Percentiles rank a stretch among this genome's conserved stretches.
phyloP scores from a whole-genome alignment of 139 green algal genomes.

The Volvox reticuliferus region DNA sequence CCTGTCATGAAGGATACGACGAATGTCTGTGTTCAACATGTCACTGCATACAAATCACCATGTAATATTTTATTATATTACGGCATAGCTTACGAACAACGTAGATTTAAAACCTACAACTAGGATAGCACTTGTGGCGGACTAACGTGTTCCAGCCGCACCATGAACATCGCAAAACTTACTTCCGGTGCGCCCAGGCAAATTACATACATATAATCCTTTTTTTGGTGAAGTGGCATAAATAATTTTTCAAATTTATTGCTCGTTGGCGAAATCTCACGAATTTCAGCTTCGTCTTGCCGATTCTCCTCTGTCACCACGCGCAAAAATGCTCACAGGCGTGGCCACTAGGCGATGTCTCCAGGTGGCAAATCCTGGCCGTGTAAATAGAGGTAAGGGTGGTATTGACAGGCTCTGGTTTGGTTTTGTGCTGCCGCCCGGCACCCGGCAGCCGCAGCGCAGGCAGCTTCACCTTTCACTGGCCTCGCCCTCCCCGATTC shows the following conservation, averaged over 20 bases:
- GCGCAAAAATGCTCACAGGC: background rate
- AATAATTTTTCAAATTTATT: background rate
- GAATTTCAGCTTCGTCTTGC: background rate
- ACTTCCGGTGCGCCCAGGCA: background rate
- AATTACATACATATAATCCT: background rate
- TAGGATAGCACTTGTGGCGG: too few relatives aligned
- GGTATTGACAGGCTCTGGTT: too few relatives aligned
- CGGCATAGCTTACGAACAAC: too few relatives aligned
- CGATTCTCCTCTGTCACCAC: background rate
- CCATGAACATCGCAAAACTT: constrained; percentile 28
- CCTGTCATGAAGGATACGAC: too few relatives aligned
- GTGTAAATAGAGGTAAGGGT: background rate
- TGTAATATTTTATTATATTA: too few relatives aligned
- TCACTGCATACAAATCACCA: too few relatives aligned
- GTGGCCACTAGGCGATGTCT: constrained; percentile 7
- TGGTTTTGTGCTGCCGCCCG: too few relatives aligned
- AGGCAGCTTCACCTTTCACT: too few relatives aligned
- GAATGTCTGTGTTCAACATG: too few relatives aligned
- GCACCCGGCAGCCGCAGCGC: too few relatives aligned
- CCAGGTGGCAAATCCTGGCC: background rate
- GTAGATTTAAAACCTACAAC: too few relatives aligned
- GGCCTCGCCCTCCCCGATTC: too few relatives aligned
- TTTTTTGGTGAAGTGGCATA: background rate
- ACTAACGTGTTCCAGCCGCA: background rate
- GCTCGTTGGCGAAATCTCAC: background rate